phyloP scores from a whole-genome alignment of 495 filamentous ascomycete genomes.

The Hypoxylon cercidicola region DNA sequence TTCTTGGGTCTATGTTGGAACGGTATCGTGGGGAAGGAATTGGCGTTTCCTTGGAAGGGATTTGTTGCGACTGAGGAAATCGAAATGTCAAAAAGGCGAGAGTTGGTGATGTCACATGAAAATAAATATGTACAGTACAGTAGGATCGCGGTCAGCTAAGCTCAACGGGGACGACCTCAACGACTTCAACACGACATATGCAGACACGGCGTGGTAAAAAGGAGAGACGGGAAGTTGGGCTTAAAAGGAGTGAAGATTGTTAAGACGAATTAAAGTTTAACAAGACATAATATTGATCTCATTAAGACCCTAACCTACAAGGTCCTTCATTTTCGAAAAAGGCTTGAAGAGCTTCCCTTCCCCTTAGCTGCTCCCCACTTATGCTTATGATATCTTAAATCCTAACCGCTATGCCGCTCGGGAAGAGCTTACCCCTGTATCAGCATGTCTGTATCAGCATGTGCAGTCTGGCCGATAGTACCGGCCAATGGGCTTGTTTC shows the following conservation, averaged over 20 bases:
- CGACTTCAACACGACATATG: slow-evolving; percentile 5
- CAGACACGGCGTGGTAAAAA: slow-evolving; percentile 3
- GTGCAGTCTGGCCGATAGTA: neutral
- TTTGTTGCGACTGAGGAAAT: slow-evolving; percentile 16
- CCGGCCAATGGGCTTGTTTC: slow-evolving; percentile 25
- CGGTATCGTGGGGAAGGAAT: slow-evolving; percentile 1
- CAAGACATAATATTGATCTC: slow-evolving; percentile 33
- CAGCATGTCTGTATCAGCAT: too few relatives aligned
- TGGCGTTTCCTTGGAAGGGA: neutral
- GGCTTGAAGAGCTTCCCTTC: slow-evolving; percentile 13
- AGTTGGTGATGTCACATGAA: slow-evolving; percentile 45
- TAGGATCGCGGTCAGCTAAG: slow-evolving; percentile 17
- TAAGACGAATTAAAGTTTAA: slow-evolving; percentile 14
- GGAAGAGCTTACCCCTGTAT: slow-evolving; percentile 25
- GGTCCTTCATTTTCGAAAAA: slow-evolving; percentile 34
- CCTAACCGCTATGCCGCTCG: slow-evolving; percentile 11
- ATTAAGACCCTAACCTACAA: slow-evolving; percentile 22
- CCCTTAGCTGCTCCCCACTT: slow-evolving; percentile 21
- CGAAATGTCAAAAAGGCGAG: slow-evolving; percentile 18
- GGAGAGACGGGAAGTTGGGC: slow-evolving; percentile 1
- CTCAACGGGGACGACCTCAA: slow-evolving; percentile 17
- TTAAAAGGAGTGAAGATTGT: slow-evolving; percentile 7
- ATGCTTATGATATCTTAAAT: neutral
- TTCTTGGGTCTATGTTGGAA: slow-evolving; percentile 15
- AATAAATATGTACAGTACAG: slow-evolving; percentile 23